Evolutionary conservation across 2,329 filamentous ascomycete genomes (phyloP).

Genomic region (Colletotrichum karsti): DNA sequence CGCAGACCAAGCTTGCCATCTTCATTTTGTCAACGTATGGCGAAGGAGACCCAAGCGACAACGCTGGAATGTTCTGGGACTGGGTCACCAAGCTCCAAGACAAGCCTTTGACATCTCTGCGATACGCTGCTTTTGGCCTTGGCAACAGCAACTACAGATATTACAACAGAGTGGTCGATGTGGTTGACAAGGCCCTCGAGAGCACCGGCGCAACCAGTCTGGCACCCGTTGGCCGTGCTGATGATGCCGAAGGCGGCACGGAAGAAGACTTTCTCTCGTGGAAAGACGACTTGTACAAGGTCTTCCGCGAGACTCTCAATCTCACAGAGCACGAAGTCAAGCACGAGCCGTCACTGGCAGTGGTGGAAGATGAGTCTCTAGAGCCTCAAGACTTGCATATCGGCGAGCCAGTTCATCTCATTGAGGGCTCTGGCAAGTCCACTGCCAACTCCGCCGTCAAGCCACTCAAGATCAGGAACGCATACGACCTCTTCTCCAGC

Average conservation of each 20-base stretch:
- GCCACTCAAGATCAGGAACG: slow-evolving; percentile 29
- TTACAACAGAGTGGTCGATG: slow-evolving; percentile 45
- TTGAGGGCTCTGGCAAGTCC: slow-evolving; percentile 10
- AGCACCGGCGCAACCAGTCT: slow-evolving; percentile 38
- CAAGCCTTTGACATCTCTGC: slow-evolving; percentile 32
- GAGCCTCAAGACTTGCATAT: slow-evolving; percentile 31
- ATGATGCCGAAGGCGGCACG: slow-evolving; percentile 41
- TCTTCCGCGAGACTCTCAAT: slow-evolving; percentile 29
- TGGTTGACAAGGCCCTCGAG: slow-evolving; percentile 34
- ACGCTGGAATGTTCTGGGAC: slow-evolving; percentile 40
- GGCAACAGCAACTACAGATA: slow-evolving; percentile 48
- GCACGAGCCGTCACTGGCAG: slow-evolving; percentile 33
- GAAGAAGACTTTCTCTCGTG: slow-evolving; percentile 47
- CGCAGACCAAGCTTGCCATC: slow-evolving; percentile 37
- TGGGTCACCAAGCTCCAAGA: slow-evolving; percentile 34
- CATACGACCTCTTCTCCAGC: slow-evolving; percentile 35
- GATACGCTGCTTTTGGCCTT: slow-evolving; percentile 46
- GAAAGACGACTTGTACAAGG: slow-evolving; percentile 39
- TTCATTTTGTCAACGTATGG: slow-evolving; percentile 50
- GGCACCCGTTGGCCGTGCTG: slow-evolving; percentile 37
- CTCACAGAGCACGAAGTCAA: slow-evolving; percentile 33
- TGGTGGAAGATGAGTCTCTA: slow-evolving; percentile 32
- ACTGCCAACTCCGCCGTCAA: slow-evolving; percentile 30
- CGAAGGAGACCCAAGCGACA: slow-evolving; percentile 51
- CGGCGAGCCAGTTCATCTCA: slow-evolving; percentile 31